A percentile compares a stretch with the other conserved stretches of the same genome.
These are phyloP conservation scores for Candida methanosorbosa DNA, from an alignment of 805 yeast genomes.

Conservation along the genomic window DNA sequence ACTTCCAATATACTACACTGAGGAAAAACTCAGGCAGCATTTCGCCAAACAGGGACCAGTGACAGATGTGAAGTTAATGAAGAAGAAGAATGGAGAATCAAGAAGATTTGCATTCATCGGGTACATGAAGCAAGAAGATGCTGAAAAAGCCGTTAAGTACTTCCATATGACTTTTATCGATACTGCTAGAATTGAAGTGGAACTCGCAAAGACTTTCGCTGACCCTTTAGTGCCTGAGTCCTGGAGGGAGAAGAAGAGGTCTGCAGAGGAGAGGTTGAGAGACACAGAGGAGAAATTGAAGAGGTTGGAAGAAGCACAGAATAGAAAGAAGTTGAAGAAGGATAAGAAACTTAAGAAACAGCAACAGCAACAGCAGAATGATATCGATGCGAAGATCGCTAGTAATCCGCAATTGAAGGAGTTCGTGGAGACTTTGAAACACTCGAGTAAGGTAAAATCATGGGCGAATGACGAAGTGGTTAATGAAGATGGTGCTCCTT, in stretches of 20 bases:
- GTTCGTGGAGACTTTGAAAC: conserved; percentile 76
- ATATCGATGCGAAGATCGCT: conserved; percentile 53
- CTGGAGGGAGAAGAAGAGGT: conserved; percentile 40
- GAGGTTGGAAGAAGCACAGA: conserved; percentile 38
- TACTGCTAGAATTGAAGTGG: conserved; percentile 72
- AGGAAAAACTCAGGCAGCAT: conserved; percentile 60
- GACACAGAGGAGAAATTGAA: conserved; percentile 41
- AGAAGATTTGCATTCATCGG: conserved; percentile 94
- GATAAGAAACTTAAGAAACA: conserved; percentile 13
- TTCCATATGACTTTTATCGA: conserved; percentile 76
- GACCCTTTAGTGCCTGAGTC: conserved; percentile 77
- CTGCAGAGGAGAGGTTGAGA: conserved; percentile 41
- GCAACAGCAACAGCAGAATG: too few species aligned
- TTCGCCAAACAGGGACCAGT: conserved; percentile 55
- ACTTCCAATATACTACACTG: conserved; percentile 69
- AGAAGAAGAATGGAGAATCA: conserved; percentile 74
- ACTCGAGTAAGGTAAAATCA: conserved; percentile 57
- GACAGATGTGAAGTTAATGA: conserved; percentile 83
- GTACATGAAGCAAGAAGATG: conserved; percentile 63
- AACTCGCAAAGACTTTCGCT: conserved; percentile 74
- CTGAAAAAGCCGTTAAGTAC: conserved; percentile 66
- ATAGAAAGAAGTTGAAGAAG: conserved; percentile 29
- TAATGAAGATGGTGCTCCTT: conserved; percentile 37
- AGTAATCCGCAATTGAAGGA: conserved; percentile 66
- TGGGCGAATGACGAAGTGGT: conserved; percentile 63